Evolutionary conservation across 2,329 filamentous ascomycete genomes (phyloP).

Genomic region (Aspergillus clavatus): DNA sequence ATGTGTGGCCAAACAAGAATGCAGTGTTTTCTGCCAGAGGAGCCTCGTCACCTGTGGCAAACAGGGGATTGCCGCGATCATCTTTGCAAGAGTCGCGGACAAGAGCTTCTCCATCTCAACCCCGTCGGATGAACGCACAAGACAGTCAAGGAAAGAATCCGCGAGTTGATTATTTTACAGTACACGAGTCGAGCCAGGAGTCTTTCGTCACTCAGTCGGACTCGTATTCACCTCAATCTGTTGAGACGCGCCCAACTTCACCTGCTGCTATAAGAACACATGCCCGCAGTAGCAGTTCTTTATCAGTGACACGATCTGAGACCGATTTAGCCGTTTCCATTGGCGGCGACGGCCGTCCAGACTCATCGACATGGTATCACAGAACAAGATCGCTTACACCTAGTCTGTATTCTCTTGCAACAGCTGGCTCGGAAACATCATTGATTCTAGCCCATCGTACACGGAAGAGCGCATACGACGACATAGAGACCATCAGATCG

Average conservation of each 20-base stretch:
- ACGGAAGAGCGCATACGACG: conserved; percentile 43
- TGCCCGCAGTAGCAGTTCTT: conserved; percentile 40
- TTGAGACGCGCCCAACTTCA: conserved; percentile 35
- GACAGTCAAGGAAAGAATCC: conserved; percentile 17
- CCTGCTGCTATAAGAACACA: conserved; percentile 36
- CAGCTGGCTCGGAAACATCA: conserved; percentile 42
- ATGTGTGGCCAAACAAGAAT: conserved; percentile 10
- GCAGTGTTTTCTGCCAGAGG: conserved; percentile 1
- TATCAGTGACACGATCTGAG: conserved; percentile 42
- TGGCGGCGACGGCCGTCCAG: conserved; percentile 25
- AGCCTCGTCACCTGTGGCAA: conserved; percentile 20
- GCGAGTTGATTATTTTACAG: conserved; percentile 28
- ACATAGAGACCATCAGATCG: conserved; percentile 40
- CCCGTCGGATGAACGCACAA: conserved; percentile 11
- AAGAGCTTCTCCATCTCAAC: conserved; percentile 20
- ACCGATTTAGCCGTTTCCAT: conserved; percentile 33
- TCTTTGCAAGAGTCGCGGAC: conserved; percentile 22
- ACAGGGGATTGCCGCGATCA: conserved; percentile 26
- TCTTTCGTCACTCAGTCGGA: conserved; percentile 41
- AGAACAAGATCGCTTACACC: conserved; percentile 39
- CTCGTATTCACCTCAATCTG: conserved; percentile 36
- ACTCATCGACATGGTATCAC: conserved; percentile 28
- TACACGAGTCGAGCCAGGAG: conserved; percentile 37
- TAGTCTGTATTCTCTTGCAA: conserved; percentile 45
- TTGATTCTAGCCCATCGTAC: conserved; percentile 40